Conservation (phyloP, 441 rosid species). For the Jatropha multifida region DNA sequence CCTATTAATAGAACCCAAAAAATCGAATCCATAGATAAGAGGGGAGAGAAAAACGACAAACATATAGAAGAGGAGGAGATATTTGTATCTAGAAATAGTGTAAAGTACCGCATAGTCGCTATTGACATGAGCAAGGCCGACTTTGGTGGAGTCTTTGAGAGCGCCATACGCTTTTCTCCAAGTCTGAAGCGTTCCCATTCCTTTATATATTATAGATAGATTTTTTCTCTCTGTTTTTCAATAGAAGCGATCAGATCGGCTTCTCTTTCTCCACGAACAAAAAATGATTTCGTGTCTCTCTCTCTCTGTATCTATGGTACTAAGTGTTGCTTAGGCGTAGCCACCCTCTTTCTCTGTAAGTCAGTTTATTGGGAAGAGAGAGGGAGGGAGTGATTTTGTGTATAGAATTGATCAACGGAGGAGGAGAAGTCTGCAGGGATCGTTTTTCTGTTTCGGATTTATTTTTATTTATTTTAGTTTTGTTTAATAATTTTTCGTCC, state of each 20-base stretch:
- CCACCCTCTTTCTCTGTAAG: constrained; percentile 45
- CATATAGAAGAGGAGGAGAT: background rate
- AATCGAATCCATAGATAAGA: constrained; percentile 7
- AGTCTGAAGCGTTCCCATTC: constrained; percentile 92
- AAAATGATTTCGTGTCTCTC: constrained; percentile 14
- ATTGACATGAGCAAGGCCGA: constrained; percentile 98
- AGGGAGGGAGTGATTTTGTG: background rate
- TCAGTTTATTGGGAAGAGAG: background rate
- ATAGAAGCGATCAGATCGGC: constrained; percentile 25
- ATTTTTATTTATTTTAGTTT: background rate
- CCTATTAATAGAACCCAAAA: constrained; percentile 46
- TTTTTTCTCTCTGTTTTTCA: background rate
- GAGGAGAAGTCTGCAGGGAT: background rate
- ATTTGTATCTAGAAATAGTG: background rate
- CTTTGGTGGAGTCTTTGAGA: constrained; percentile 95
- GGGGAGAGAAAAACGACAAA: background rate
- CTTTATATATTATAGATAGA: background rate
- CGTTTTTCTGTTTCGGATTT: background rate
- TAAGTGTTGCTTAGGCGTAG: constrained; percentile 25
- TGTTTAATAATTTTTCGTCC: background rate
- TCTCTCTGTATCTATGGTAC: constrained; percentile 4
- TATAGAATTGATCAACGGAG: constrained; percentile 20
- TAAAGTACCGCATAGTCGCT: constrained; percentile 83
- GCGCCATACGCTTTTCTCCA: constrained; percentile 98
- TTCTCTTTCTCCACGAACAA: constrained; percentile 15